Conservation (phyloP, 2,329 filamentous ascomycete species). For the Setomelanomma holmii region DNA sequence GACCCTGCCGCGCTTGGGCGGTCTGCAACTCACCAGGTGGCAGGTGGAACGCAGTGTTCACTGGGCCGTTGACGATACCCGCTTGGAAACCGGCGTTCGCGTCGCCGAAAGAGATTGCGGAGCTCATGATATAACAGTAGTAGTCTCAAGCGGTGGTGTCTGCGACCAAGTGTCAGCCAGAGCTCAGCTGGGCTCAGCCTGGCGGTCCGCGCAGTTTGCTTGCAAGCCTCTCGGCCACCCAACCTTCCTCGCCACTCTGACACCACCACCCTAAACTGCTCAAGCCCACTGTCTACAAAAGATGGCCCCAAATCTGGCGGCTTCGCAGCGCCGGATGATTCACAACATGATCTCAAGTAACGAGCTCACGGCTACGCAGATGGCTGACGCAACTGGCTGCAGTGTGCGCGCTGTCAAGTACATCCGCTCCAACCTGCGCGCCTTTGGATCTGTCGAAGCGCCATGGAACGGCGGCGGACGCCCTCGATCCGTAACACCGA, state of each 20-base stretch:
- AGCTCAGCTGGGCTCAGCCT: not conserved
- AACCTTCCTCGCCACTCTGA: not conserved
- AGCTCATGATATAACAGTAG: slow-evolving; percentile 6
- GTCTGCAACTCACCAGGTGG: slow-evolving; percentile 16
- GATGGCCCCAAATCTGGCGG: no score
- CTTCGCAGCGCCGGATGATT: no score
- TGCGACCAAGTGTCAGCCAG: slow-evolving; percentile 4
- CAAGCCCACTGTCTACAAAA: no score
- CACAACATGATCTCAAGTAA: no score
- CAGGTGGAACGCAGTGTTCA: slow-evolving; percentile 12
- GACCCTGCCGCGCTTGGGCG: slow-evolving; percentile 1
- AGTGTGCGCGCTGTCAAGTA: no score
- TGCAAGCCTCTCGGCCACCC: not conserved
- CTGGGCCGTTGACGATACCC: slow-evolving; percentile 12
- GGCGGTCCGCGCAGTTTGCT: not conserved
- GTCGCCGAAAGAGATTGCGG: slow-evolving; percentile 12
- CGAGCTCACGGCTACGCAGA: no score
- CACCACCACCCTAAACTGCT: not conserved
- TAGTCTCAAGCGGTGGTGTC: slow-evolving; percentile 5
- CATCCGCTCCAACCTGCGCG: no score
- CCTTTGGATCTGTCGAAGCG: no score
- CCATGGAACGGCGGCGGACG: no score
- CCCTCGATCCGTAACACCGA: no score
- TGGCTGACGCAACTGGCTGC: no score
- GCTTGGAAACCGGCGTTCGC: slow-evolving; percentile 17